Conservation (phyloP, 257 asterid species). For the Penstemon newberryi region DNA sequence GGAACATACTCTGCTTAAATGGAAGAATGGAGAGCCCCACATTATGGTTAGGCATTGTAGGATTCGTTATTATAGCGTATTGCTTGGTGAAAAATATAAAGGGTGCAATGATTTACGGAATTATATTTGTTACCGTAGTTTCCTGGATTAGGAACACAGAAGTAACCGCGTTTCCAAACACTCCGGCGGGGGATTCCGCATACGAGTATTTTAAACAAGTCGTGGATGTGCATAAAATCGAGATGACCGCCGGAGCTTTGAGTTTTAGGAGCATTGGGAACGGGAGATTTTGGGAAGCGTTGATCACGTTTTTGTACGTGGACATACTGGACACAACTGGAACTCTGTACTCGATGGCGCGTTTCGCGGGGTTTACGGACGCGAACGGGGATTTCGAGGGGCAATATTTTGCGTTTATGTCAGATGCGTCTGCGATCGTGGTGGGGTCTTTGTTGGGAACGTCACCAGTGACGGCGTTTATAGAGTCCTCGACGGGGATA, state of each 20-base stretch:
- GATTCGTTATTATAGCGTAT: slow-evolving; percentile 75
- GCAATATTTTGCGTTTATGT: slow-evolving; percentile 88
- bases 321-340: slow-evolving; percentile 91
- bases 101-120: slow-evolving; percentile 92
- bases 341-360: slow-evolving; percentile 81
- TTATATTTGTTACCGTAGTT: slow-evolving; percentile 76
- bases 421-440: slow-evolving; percentile 81
- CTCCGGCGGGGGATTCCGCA: slow-evolving; percentile 61
- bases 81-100: slow-evolving; percentile 71
- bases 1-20: slow-evolving; percentile 67
- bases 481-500: slow-evolving; percentile 95
- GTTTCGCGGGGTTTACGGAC: slow-evolving; percentile 85
- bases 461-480: slow-evolving; percentile 84
- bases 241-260: slow-evolving; percentile 77
- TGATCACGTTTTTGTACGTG: slow-evolving; percentile 75
- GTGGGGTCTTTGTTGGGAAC: slow-evolving; percentile 85
- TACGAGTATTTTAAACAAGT: slow-evolving; percentile 63
- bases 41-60: slow-evolving; percentile 79
- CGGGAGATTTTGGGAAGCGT: slow-evolving; percentile 78
- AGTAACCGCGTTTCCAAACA: slow-evolving; percentile 70
- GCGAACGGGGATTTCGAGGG: slow-evolving; percentile 75
- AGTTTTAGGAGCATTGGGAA: slow-evolving; percentile 68
- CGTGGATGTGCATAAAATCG: slow-evolving; percentile 67
- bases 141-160: slow-evolving; percentile 85
- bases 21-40: slow-evolving; percentile 92